Percentiles rank a stretch among this genome's conserved stretches.
Evolutionary conservation across 257 asterid genomes (phyloP).

Genomic region (Handroanthus guayacan): DNA sequence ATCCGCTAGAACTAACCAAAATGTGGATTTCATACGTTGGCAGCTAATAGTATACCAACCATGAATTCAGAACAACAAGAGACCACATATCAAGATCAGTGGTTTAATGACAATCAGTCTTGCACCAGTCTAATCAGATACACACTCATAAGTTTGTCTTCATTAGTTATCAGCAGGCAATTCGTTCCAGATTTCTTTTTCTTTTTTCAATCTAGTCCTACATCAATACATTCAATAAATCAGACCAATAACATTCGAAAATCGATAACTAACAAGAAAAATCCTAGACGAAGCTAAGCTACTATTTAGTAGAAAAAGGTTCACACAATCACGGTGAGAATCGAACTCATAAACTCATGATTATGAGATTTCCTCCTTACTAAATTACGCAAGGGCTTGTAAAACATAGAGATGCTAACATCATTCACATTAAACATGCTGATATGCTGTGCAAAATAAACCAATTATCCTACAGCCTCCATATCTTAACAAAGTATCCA

Average conservation of each 20-base stretch:
- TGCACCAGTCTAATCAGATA: not conserved
- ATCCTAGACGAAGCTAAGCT: too few relatives aligned
- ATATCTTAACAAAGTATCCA: not conserved
- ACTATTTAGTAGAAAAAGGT: too few relatives aligned
- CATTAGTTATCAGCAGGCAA: not conserved
- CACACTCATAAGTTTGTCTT: not conserved
- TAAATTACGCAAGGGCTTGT: too few relatives aligned
- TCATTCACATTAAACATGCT: conserved; percentile 14
- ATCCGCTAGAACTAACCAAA: conserved; percentile 3
- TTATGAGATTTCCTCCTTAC: too few relatives aligned
- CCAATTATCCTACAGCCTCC: conserved; percentile 7
- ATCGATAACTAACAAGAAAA: too few relatives aligned
- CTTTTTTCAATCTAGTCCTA: too few relatives aligned
- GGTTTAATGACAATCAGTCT: not conserved
- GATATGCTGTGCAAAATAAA: not conserved
- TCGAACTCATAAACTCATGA: too few relatives aligned
- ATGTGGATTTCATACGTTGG: not conserved
- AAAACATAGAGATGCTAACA: not conserved
- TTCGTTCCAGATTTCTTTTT: not conserved
- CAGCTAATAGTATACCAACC: not conserved
- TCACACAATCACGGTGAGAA: too few relatives aligned
- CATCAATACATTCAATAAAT: too few relatives aligned
- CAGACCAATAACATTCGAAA: too few relatives aligned
- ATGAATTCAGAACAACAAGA: not conserved
- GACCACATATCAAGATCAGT: not conserved